Evolutionary conservation across 257 asterid genomes (phyloP).

Genomic region (Vinca minor): DNA sequence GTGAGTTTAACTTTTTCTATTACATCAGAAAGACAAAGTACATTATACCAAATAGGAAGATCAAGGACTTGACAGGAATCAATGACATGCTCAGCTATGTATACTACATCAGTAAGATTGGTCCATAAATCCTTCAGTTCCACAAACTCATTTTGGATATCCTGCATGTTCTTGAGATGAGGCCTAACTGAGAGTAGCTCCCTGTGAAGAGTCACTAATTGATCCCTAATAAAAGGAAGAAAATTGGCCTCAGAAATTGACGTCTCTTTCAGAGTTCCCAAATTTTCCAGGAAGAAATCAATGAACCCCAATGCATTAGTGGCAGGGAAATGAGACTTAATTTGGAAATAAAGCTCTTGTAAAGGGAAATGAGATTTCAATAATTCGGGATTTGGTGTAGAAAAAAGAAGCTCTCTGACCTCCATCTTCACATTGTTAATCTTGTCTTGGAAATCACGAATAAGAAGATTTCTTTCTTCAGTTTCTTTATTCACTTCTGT

Average conservation of each 20-base stretch:
- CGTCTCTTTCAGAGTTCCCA: background rate
- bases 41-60: background rate
- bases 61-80: background rate
- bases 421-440: background rate
- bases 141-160: background rate
- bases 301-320: conserved; percentile 1
- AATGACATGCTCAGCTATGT: conserved; percentile 3
- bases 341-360: too few relatives aligned
- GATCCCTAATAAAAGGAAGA: background rate
- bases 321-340: background rate
- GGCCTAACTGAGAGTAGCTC: background rate
- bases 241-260: background rate
- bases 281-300: background rate
- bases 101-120: background rate
- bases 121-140: background rate
- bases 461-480: background rate
- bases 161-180: background rate
- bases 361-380: too few relatives aligned
- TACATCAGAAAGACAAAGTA: background rate
- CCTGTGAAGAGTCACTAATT: background rate
- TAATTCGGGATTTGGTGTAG: background rate
- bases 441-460: background rate
- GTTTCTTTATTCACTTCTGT: background rate
- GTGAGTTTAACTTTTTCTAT: background rate
- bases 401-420: background rate